Evolutionary conservation across 2,329 filamentous ascomycete genomes (phyloP).

Genomic region (Aspergillus hortae): DNA sequence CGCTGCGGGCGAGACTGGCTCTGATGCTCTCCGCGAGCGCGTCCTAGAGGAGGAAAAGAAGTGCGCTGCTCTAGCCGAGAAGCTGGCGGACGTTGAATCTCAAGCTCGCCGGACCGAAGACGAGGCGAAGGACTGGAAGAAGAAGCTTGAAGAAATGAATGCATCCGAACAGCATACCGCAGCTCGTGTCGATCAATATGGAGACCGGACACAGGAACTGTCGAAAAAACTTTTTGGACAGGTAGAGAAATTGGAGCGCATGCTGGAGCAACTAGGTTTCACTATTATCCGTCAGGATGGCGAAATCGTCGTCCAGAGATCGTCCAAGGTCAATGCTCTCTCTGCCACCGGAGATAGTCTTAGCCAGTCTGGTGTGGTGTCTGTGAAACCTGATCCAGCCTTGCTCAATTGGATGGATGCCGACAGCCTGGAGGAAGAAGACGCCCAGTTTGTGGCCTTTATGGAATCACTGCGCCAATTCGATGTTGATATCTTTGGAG

Average conservation of each 20-base stretch:
- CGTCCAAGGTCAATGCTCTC: slow-evolving; percentile 51
- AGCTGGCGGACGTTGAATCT: slow-evolving; percentile 72
- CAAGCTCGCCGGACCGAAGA: slow-evolving; percentile 72
- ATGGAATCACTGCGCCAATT: slow-evolving; percentile 71
- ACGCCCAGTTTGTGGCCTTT: slow-evolving; percentile 70
- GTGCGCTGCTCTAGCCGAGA: slow-evolving; percentile 63
- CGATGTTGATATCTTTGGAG: slow-evolving; percentile 77
- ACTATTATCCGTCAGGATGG: slow-evolving; percentile 70
- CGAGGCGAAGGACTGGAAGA: slow-evolving; percentile 66
- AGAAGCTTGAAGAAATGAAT: slow-evolving; percentile 46
- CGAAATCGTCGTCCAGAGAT: slow-evolving; percentile 71
- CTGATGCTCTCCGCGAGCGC: slow-evolving; percentile 70
- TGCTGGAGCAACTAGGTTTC: slow-evolving; percentile 85
- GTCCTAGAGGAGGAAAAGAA: slow-evolving; percentile 73
- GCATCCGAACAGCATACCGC: slow-evolving; percentile 35
- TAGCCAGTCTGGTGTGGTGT: slow-evolving; percentile 32
- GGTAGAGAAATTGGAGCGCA: slow-evolving; percentile 75
- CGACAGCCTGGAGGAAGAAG: slow-evolving; percentile 62
- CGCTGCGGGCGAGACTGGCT: slow-evolving; percentile 78
- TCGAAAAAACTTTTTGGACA: slow-evolving; percentile 79
- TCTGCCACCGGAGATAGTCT: slow-evolving; percentile 34
- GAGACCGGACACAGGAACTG: slow-evolving; percentile 72
- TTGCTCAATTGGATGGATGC: slow-evolving; percentile 80
- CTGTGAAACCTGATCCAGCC: slow-evolving; percentile 59
- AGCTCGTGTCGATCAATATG: slow-evolving; percentile 65